phyloP scores from a whole-genome alignment of 2,329 filamentous ascomycete species.

The Apiospora malaysiana region DNA sequence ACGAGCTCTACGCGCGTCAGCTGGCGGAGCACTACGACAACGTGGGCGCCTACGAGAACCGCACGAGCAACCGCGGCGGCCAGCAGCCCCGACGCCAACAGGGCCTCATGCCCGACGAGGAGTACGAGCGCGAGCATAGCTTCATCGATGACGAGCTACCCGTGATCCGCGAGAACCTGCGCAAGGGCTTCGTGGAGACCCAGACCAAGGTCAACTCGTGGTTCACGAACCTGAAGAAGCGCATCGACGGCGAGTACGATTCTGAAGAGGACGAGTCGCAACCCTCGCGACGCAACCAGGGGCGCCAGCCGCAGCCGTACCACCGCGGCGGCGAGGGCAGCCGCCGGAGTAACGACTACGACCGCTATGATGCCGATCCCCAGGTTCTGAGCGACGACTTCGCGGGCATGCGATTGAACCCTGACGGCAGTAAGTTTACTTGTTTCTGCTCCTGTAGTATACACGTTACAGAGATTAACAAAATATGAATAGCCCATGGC shows the following conservation, averaged over 20 bases:
- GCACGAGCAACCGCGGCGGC: slow-evolving; percentile 54
- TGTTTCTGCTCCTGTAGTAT: slow-evolving; percentile 41
- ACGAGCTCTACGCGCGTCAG: slow-evolving; percentile 90
- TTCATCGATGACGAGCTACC: slow-evolving; percentile 97
- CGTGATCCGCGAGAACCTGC: slow-evolving; percentile 88
- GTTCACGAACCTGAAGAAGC: slow-evolving; percentile 92
- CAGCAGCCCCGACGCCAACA: slow-evolving; percentile 50
- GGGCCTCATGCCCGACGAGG: slow-evolving; percentile 61
- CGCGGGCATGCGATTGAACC: slow-evolving; percentile 67
- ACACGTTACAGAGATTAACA: slow-evolving; percentile 45
- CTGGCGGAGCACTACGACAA: slow-evolving; percentile 89
- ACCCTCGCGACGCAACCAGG: slow-evolving; percentile 34
- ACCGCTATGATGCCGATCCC: slow-evolving; percentile 93
- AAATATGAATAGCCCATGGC: slow-evolving; percentile 41
- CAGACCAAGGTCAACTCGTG: slow-evolving; percentile 92
- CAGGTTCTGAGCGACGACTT: slow-evolving; percentile 92
- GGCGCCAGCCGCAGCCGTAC: slow-evolving; percentile 13
- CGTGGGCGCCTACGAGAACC: slow-evolving; percentile 61
- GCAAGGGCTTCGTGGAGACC: slow-evolving; percentile 93
- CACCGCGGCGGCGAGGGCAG: slow-evolving; percentile 65
- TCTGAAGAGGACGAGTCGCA: slow-evolving; percentile 66
- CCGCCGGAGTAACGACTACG: slow-evolving; percentile 83
- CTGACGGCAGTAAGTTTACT: slow-evolving; percentile 63
- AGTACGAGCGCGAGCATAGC: slow-evolving; percentile 76
- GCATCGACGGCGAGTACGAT: slow-evolving; percentile 85